A percentile compares a stretch with the other conserved stretches of the same genome.
Evolutionary conservation across 768 basidiomycete species (phyloP).

Genomic region (Russula foetens): DNA sequence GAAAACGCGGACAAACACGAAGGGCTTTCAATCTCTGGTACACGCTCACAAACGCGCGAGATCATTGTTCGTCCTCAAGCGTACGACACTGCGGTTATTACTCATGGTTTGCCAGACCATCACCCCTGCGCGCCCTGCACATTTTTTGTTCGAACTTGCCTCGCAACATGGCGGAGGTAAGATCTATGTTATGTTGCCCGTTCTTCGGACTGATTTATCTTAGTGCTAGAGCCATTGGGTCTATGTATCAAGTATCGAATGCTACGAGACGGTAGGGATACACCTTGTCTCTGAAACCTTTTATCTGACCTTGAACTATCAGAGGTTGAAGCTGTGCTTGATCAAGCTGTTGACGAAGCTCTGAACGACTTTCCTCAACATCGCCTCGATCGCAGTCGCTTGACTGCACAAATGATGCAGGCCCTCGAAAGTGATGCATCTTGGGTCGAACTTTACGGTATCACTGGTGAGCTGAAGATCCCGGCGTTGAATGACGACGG

Average conservation of each 20-base stretch:
- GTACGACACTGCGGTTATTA: background rate
- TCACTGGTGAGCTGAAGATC: constrained; percentile 62
- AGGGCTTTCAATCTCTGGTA: too few relatives aligned
- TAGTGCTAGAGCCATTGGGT: constrained; percentile 55
- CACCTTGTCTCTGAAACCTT: background rate
- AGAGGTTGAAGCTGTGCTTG: constrained; percentile 66
- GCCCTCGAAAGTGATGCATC: constrained; percentile 51
- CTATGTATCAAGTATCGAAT: constrained; percentile 70
- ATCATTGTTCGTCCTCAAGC: constrained; percentile 37
- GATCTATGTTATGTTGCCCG: background rate
- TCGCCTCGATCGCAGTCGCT: constrained; percentile 32
- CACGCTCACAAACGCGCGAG: too few relatives aligned
- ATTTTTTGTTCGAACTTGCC: constrained; percentile 76
- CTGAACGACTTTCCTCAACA: constrained; percentile 30
- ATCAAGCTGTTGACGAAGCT: constrained; percentile 38
- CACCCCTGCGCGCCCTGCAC: constrained; percentile 64
- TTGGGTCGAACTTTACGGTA: constrained; percentile 64
- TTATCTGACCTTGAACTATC: background rate
- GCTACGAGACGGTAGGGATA: constrained; percentile 66
- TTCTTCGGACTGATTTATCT: background rate
- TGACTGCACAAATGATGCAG: constrained; percentile 45
- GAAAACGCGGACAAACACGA: too few relatives aligned
- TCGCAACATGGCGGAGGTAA: constrained; percentile 54
- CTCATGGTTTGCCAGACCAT: constrained; percentile 45
- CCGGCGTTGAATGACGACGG: constrained; percentile 33